Evolutionary conservation across 169 alveolate species (phyloP).

Genomic region (Neospora caninum): DNA sequence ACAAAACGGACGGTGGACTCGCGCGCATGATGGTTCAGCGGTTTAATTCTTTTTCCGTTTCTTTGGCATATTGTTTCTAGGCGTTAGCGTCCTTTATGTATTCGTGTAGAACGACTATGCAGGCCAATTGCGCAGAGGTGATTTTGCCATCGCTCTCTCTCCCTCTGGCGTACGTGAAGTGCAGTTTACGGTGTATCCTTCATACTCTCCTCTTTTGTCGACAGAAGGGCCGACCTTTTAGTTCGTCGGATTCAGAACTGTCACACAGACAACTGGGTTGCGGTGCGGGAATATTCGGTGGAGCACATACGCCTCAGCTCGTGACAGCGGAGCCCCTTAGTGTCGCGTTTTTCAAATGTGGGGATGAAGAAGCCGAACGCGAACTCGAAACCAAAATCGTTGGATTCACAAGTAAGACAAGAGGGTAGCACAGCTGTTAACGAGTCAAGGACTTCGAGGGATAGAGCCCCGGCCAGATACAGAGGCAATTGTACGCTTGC

Average conservation of each 20-base stretch:
- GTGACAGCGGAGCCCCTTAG: conserved; percentile 14
- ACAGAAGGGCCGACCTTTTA: neutral
- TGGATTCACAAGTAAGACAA: neutral
- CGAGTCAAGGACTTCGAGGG: too few relatives aligned
- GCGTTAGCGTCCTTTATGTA: neutral
- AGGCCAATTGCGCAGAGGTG: conserved; percentile 10
- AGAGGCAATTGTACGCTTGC: too few relatives aligned
- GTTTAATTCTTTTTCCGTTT: too few relatives aligned
- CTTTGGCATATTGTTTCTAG: too few relatives aligned
- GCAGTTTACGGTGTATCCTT: conserved; percentile 13
- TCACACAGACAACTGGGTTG: neutral
- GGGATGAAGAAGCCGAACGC: neutral
- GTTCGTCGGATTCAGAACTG: neutral
- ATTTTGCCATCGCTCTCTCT: conserved; percentile 18
- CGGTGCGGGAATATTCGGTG: neutral
- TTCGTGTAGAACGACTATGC: neutral
- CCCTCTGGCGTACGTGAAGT: conserved; percentile 28
- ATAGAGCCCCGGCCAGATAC: too few relatives aligned
- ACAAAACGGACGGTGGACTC: too few relatives aligned
- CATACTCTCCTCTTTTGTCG: conserved; percentile 27
- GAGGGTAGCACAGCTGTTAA: too few relatives aligned
- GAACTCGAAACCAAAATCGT: neutral
- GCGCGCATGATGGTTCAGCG: too few relatives aligned
- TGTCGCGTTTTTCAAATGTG: conserved; percentile 5
- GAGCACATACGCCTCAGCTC: neutral